Conservation (phyloP, 352 stramenopile species). For the Pythium folliculosum region DNA sequence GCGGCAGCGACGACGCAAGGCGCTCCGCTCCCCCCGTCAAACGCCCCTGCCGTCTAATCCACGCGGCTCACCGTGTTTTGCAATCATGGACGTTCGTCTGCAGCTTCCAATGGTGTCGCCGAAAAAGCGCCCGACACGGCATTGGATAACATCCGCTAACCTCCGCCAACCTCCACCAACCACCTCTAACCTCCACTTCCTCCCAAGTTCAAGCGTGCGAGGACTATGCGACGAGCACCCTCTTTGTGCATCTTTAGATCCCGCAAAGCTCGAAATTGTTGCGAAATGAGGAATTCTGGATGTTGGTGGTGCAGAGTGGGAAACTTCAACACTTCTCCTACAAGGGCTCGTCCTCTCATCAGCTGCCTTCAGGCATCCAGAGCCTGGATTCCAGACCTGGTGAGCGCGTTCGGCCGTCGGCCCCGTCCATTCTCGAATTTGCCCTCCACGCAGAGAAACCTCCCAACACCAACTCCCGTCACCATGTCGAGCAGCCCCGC, state of each 20-base stretch:
- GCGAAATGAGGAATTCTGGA: slow-evolving; percentile 10
- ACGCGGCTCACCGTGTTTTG: slow-evolving; percentile 24
- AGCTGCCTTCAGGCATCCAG: not conserved
- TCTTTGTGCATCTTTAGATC: slow-evolving; percentile 1
- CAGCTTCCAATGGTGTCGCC: slow-evolving; percentile 6
- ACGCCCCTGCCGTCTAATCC: slow-evolving; percentile 18
- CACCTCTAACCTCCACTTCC: slow-evolving; percentile 17
- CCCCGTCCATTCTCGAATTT: slow-evolving; percentile 32
- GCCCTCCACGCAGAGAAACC: slow-evolving; percentile 4
- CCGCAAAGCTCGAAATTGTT: not conserved
- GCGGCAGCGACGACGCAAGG: not conserved
- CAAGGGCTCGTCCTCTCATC: not conserved
- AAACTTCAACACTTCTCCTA: slow-evolving; percentile 21
- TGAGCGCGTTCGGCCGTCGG: not conserved
- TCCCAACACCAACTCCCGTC: not conserved
- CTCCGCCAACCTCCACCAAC: slow-evolving; percentile 19
- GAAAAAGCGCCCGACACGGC: slow-evolving; percentile 8
- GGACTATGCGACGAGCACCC: slow-evolving; percentile 16
- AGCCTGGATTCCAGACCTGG: not conserved
- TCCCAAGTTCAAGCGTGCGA: slow-evolving; percentile 23
- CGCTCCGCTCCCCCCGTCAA: not conserved
- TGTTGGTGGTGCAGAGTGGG: slow-evolving; percentile 10
- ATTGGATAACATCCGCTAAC: slow-evolving; percentile 21
- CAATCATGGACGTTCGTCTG: slow-evolving; percentile 23
- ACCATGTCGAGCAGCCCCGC: slow-evolving; percentile 19